These are phyloP conservation scores for Globisporangium cystogenes DNA, from an alignment of 352 stramenopile genomes.

Conservation along the genomic window DNA sequence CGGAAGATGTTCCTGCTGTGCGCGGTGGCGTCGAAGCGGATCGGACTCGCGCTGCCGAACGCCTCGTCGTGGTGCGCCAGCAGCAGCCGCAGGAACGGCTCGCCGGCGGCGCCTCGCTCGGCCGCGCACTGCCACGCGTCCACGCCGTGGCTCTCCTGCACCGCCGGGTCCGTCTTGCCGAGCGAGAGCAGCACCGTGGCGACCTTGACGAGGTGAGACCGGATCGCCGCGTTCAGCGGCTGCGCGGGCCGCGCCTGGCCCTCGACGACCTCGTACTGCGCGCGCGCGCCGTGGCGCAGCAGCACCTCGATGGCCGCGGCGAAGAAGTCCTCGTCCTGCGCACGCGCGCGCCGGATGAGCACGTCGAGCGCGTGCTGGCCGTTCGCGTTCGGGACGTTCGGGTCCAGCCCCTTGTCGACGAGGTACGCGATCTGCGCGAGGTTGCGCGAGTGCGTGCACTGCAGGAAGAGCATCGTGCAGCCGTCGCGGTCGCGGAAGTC, in stretches of 20 bases:
- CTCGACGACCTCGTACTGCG: conserved; percentile 34
- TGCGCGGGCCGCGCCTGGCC: conserved; percentile 20
- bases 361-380: conserved; percentile 46
- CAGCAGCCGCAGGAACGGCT: conserved; percentile 43
- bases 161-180: conserved; percentile 28
- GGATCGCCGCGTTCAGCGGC: conserved; percentile 53
- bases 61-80: conserved; percentile 33
- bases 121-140: conserved; percentile 56
- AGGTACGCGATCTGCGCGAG: conserved; percentile 56
- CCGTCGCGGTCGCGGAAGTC: conserved; percentile 68
- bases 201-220: conserved; percentile 27
- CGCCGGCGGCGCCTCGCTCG: conserved; percentile 17
- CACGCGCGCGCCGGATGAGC: conserved; percentile 31
- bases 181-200: conserved; percentile 41
- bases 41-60: conserved; percentile 16
- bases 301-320: conserved; percentile 37
- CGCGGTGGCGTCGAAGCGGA: neutral
- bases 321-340: conserved; percentile 21
- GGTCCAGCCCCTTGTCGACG: conserved; percentile 56
- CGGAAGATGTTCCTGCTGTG: conserved; percentile 46
- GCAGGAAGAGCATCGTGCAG: conserved; percentile 73
- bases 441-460: conserved; percentile 56
- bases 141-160: conserved; percentile 25
- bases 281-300: conserved; percentile 36
- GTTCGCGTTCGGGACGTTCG: conserved; percentile 55